Conservation (phyloP, 768 basidiomycete genomes). For the Termitomyces sp. region DNA sequence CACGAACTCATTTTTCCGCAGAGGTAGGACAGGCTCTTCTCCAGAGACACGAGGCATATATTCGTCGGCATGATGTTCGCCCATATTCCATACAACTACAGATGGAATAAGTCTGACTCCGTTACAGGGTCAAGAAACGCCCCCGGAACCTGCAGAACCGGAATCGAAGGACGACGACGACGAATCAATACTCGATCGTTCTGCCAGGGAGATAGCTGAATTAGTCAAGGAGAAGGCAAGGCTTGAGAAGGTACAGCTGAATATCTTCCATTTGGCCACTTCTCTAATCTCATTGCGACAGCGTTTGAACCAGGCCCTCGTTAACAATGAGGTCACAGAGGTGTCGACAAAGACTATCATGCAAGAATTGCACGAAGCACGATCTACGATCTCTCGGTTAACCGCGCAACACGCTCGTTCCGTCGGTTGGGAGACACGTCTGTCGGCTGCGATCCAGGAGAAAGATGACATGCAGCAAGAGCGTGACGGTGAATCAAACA, state of each 20-base stretch:
- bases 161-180: slow-evolving; percentile 18
- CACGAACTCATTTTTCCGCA: slow-evolving; percentile 26
- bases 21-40: slow-evolving; percentile 91
- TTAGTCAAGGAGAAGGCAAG: slow-evolving; percentile 57
- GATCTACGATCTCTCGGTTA: slow-evolving; percentile 62
- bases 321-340: slow-evolving; percentile 82
- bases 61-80: slow-evolving; percentile 67
- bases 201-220: slow-evolving; percentile 28
- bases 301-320: slow-evolving; percentile 75
- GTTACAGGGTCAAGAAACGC: slow-evolving; percentile 9
- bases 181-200: slow-evolving; percentile 29
- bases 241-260: slow-evolving; percentile 53
- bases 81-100: slow-evolving; percentile 4
- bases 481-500: slow-evolving; percentile 64
- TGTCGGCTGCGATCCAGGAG: slow-evolving; percentile 67
- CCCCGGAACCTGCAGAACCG: not conserved
- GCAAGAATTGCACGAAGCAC: slow-evolving; percentile 74
- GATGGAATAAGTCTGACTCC: not conserved
- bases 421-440: slow-evolving; percentile 65
- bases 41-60: slow-evolving; percentile 83
- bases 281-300: slow-evolving; percentile 25
- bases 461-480: slow-evolving; percentile 86
- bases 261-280: not conserved
- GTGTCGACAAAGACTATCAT: slow-evolving; percentile 71
- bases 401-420: slow-evolving; percentile 69